phyloP scores from a whole-genome alignment of 2,329 filamentous ascomycete species.

The Trichoderma breve region DNA sequence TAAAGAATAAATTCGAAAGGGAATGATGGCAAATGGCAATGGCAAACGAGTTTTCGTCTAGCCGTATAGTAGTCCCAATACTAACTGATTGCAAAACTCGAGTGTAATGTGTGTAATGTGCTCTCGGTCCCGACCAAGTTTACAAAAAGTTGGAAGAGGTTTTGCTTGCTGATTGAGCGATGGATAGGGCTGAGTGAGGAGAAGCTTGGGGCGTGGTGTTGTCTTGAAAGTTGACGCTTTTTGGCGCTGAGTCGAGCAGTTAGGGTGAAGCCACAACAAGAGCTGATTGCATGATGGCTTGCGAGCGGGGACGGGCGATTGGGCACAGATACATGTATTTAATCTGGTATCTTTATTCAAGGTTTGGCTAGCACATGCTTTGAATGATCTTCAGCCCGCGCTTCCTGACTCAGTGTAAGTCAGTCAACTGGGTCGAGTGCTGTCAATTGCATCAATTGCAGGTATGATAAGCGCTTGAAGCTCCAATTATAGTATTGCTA shows the following conservation, averaged over 20 bases:
- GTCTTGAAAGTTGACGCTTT: not conserved
- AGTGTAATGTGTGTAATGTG: not conserved
- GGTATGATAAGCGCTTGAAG: not conserved
- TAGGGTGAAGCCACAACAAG: not conserved
- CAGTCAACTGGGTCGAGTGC: not conserved
- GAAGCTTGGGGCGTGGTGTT: not conserved
- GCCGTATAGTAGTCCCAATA: not conserved
- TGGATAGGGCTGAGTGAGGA: constrained; percentile 13
- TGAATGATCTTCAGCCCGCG: constrained; percentile 13
- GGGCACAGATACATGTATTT: not conserved
- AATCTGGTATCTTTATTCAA: constrained; percentile 7
- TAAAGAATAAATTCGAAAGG: not conserved
- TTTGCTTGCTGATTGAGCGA: not conserved
- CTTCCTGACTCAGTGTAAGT: constrained; percentile 1
- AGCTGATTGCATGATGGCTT: not conserved
- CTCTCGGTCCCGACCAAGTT: not conserved
- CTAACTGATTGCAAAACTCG: not conserved
- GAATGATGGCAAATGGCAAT: constrained; percentile 3
- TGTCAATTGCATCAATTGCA: not conserved
- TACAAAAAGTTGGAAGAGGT: not conserved
- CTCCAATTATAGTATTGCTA: not conserved
- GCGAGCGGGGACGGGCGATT: not conserved
- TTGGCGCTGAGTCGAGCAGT: not conserved
- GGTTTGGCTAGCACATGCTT: not conserved
- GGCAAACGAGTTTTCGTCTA: constrained; percentile 5